A percentile compares a stretch with the other conserved stretches of the same genome.
phyloP scores from a whole-genome alignment of 1,284 basidiomycete species.

The Baeospora myosura region DNA sequence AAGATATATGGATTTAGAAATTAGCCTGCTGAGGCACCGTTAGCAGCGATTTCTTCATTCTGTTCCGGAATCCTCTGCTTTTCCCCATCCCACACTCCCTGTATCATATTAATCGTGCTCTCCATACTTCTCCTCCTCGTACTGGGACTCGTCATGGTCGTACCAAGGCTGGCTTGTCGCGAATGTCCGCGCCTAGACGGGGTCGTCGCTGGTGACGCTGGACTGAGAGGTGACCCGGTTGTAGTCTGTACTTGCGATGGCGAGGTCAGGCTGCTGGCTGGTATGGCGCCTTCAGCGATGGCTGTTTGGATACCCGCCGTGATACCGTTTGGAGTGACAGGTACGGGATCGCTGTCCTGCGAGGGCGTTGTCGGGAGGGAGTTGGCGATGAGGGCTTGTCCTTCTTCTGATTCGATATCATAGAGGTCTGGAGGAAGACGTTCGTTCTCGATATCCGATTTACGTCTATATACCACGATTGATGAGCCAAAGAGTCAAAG shows the following conservation, averaged over 20 bases:
- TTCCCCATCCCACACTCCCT: constrained; percentile 73
- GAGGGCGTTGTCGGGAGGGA: constrained; percentile 46
- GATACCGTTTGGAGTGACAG: constrained; percentile 49
- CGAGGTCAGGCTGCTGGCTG: constrained; percentile 9
- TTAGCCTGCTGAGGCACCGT: no score
- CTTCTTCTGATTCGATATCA: constrained; percentile 77
- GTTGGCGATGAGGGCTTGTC: constrained; percentile 47
- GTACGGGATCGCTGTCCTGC: constrained; percentile 34
- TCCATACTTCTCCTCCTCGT: constrained; percentile 89
- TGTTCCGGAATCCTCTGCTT: constrained; percentile 23
- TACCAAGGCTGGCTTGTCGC: constrained; percentile 87
- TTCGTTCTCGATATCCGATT: constrained; percentile 99
- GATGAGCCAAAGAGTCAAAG: constrained; percentile 1
- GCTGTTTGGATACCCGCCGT: constrained; percentile 43
- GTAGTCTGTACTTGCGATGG: constrained; percentile 18
- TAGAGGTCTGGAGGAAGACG: constrained; percentile 91
- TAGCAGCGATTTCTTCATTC: constrained; percentile 25
- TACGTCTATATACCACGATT: constrained; percentile 51
- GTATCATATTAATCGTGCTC: constrained; percentile 93
- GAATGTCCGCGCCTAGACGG: constrained; percentile 75
- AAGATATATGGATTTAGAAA: no score
- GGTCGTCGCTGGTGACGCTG: constrained; percentile 28
- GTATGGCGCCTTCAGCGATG: constrained; percentile 29
- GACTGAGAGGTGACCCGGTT: constrained; percentile 17
- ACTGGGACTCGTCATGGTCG: constrained; percentile 93